These are phyloP conservation scores for Candida pseudocylindracea DNA, from an alignment of 1,139 yeast species.

Conservation along the genomic window DNA sequence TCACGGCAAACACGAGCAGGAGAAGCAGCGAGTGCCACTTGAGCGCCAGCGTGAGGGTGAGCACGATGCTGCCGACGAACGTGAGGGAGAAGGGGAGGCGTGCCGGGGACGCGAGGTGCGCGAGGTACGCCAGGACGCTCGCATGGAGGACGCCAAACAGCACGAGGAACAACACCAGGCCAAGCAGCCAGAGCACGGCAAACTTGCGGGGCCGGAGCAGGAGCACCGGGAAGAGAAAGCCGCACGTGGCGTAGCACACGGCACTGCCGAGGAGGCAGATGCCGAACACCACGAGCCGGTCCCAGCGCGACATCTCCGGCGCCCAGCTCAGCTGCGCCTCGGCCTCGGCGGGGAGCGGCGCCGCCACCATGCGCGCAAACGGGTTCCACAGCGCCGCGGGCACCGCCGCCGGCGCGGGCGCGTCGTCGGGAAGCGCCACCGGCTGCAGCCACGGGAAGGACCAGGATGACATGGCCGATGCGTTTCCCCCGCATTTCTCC, in stretches of 20 bases:
- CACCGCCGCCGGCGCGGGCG: no score
- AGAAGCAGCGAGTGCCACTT: slow-evolving; percentile 22
- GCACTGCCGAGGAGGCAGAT: slow-evolving; percentile 31
- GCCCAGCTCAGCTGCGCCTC: no score
- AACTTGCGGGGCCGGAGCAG: slow-evolving; percentile 84
- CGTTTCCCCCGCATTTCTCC: no score
- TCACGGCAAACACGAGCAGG: slow-evolving; percentile 24
- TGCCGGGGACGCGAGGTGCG: slow-evolving; percentile 25
- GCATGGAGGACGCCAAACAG: slow-evolving; percentile 72
- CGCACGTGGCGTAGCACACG: slow-evolving; percentile 29
- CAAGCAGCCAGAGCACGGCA: slow-evolving; percentile 80
- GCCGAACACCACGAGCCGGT: slow-evolving; percentile 31
- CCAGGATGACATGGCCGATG: no score
- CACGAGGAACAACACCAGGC: slow-evolving; percentile 64
- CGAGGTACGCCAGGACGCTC: slow-evolving; percentile 54
- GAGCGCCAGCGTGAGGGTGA: slow-evolving; percentile 25
- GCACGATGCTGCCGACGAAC: slow-evolving; percentile 23
- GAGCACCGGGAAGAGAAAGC: slow-evolving; percentile 60
- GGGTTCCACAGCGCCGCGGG: no score
- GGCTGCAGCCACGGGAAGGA: no score
- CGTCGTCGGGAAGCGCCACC: no score
- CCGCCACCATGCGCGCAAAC: no score
- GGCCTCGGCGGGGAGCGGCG: no score
- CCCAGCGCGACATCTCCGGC: slow-evolving; percentile 20
- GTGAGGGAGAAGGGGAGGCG: slow-evolving; percentile 26